Evolutionary conservation across 805 yeast genomes (phyloP).

Genomic region (Metschnikowia drakensbergensis): DNA sequence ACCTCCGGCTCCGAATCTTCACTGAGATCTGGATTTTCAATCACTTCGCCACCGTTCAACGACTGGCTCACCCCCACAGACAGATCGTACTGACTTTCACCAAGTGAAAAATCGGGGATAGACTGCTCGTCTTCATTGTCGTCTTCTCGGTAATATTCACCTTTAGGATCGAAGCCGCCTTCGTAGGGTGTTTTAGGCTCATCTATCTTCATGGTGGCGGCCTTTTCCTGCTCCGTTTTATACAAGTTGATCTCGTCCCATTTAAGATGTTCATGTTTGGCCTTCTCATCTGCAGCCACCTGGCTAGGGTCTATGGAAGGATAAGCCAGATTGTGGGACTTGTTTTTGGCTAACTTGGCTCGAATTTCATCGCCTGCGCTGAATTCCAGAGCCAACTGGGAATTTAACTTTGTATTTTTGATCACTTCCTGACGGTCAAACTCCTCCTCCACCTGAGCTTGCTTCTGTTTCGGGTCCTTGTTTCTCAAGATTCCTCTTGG

Average conservation of each 20-base stretch:
- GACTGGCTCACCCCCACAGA: constrained; percentile 26
- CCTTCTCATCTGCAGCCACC: constrained; percentile 1
- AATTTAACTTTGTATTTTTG: constrained; percentile 73
- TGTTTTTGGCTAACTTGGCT: constrained; percentile 40
- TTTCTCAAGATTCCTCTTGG: constrained; percentile 53
- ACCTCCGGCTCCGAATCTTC: constrained; percentile 31
- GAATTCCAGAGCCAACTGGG: constrained; percentile 42
- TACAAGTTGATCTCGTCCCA: constrained; percentile 85
- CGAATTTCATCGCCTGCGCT: constrained; percentile 45
- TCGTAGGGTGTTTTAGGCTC: constrained; percentile 96
- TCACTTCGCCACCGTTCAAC: constrained; percentile 41
- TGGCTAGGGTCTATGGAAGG: constrained; percentile 13
- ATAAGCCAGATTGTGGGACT: constrained; percentile 19
- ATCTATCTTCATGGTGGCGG: constrained; percentile 77
- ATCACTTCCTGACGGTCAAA: constrained; percentile 69
- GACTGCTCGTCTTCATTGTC: constrained; percentile 50
- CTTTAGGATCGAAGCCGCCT: constrained; percentile 79
- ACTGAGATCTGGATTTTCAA: constrained; percentile 24
- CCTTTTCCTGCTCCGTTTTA: constrained; percentile 67
- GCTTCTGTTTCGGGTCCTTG: constrained; percentile 24
- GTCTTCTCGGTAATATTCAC: constrained; percentile 73
- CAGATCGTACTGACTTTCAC: constrained; percentile 49
- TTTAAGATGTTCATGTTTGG: constrained; percentile 44
- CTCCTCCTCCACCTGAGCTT: constrained; percentile 21
- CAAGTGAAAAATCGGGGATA: constrained; percentile 52